Conservation (phyloP, 441 rosid genomes). For the Dalechampia spathulata region DNA sequence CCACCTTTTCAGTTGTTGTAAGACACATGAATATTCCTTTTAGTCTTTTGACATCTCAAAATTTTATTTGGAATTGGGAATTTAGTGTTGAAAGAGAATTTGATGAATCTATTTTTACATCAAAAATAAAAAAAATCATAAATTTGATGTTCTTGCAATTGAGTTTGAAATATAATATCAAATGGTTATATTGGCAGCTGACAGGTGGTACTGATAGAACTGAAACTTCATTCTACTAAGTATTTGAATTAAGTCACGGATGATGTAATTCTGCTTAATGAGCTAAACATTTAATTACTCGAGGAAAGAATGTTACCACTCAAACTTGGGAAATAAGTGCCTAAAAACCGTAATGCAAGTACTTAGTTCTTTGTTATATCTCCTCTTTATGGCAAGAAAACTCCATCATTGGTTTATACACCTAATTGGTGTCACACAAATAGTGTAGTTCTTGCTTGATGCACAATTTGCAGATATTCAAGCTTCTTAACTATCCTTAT, state of each 20-base stretch:
- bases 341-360: neutral
- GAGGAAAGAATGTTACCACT: neutral
- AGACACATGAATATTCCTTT: neutral
- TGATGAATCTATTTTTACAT: no score
- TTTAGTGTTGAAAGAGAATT: no score
- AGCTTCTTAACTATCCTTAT: constrained; percentile 1
- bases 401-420: neutral
- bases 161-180: neutral
- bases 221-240: neutral
- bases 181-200: no score
- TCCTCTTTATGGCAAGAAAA: neutral
- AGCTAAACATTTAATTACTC: neutral
- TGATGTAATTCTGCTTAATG: neutral
- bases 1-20: neutral
- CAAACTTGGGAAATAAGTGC: neutral
- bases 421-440: neutral
- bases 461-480: neutral
- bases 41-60: neutral
- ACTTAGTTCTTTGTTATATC: neutral
- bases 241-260: neutral
- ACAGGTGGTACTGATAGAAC: neutral
- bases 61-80: neutral
- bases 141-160: neutral
- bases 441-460: constrained; percentile 2
- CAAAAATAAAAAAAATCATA: no score